These are phyloP conservation scores for Cryphonectria parasitica DNA, from an alignment of 2,329 filamentous ascomycete species.

Conservation along the genomic window DNA sequence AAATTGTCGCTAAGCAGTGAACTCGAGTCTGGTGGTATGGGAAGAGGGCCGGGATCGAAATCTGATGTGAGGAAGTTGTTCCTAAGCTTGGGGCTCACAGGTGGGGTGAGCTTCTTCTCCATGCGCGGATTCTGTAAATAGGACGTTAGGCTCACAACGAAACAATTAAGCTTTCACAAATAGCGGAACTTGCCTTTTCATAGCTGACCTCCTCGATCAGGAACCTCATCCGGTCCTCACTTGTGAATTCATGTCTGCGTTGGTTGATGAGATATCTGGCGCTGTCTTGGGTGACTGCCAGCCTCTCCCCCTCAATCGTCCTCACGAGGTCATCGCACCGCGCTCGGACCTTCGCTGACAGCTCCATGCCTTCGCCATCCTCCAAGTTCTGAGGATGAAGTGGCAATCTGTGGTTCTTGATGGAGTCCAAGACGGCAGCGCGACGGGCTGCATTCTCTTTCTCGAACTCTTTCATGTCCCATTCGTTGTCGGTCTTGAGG, in stretches of 20 bases:
- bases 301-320: conserved; percentile 30
- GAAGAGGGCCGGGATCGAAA: conserved; percentile 30
- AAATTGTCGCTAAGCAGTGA: conserved; percentile 33
- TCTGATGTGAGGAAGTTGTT: conserved; percentile 30
- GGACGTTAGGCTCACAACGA: background rate
- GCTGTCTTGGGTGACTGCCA: conserved; percentile 32
- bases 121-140: conserved; percentile 15
- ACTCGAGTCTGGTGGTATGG: conserved; percentile 32
- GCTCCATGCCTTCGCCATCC: conserved; percentile 35
- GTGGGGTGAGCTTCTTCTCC: conserved; percentile 34
- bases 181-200: conserved; percentile 30
- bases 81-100: conserved; percentile 31
- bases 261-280: conserved; percentile 30
- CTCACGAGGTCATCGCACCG: conserved; percentile 25
- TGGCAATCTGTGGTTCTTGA: conserved; percentile 32
- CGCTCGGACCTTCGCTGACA: conserved; percentile 25
- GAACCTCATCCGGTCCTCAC: conserved; percentile 28
- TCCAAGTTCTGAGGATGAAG: conserved; percentile 32
- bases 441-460: conserved; percentile 26
- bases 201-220: conserved; percentile 28
- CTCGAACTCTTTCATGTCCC: conserved; percentile 31
- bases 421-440: conserved; percentile 23
- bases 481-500: conserved; percentile 35
- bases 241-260: conserved; percentile 31
- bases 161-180: background rate